Conservation (phyloP, 225 moss, liverwort and hornwort genomes). For the Physcomitrellopsis africana region DNA sequence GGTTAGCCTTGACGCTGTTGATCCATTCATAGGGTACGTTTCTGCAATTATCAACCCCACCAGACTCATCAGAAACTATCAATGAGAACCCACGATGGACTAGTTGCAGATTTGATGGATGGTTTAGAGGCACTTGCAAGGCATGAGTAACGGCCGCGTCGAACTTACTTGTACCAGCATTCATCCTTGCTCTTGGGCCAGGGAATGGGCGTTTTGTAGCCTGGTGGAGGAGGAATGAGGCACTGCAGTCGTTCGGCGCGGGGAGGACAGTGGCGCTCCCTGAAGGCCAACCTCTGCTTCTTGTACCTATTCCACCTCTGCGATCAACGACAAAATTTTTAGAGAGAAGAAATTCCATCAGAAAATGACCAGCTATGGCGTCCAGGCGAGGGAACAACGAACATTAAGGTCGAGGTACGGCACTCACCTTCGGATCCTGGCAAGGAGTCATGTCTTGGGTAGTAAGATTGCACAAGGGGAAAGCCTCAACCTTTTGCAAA, state of each 20-base stretch:
- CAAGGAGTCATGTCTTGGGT: slow-evolving; percentile 47
- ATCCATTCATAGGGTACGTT: slow-evolving; percentile 94
- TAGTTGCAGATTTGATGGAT: no score
- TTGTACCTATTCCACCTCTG: slow-evolving; percentile 80
- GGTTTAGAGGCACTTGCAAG: no score
- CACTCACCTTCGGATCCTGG: slow-evolving; percentile 38
- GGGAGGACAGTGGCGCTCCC: slow-evolving; percentile 74
- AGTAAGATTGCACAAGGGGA: slow-evolving; percentile 44
- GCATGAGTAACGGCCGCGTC: no score
- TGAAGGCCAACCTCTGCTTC: slow-evolving; percentile 66
- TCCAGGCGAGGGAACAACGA: no score
- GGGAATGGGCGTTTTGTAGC: slow-evolving; percentile 65
- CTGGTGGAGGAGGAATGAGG: slow-evolving; percentile 69
- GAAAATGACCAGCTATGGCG: no score
- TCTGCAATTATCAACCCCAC: slow-evolving; percentile 25
- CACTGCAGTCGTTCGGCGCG: slow-evolving; percentile 57
- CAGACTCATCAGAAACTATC: background rate
- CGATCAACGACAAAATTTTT: background rate
- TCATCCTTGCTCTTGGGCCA: slow-evolving; percentile 81
- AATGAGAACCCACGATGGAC: background rate
- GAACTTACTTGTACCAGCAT: slow-evolving; percentile 86
- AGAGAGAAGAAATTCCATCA: background rate
- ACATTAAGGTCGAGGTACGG: no score
- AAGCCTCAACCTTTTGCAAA: slow-evolving; percentile 23
- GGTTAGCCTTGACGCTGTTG: slow-evolving; percentile 80